Evolutionary conservation across 2,329 filamentous ascomycete genomes (phyloP).

Genomic region (Calonectria leucothoes): DNA sequence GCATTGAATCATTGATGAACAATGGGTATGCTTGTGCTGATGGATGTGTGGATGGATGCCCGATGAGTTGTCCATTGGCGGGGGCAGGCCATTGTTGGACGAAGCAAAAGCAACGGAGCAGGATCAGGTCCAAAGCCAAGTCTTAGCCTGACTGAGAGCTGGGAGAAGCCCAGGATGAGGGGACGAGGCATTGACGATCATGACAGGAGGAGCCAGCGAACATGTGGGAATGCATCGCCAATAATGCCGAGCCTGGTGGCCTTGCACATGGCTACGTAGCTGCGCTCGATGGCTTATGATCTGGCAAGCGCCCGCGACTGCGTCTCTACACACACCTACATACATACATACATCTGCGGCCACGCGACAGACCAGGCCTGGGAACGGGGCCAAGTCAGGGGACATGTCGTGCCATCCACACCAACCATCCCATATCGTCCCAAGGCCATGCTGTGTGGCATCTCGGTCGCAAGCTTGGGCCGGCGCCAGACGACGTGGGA

Average conservation of each 20-base stretch:
- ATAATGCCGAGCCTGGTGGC: not conserved
- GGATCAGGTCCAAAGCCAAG: conserved; percentile 1
- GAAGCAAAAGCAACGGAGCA: conserved; percentile 13
- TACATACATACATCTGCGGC: conserved; percentile 26
- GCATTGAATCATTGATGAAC: conserved; percentile 31
- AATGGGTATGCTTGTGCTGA: conserved; percentile 27
- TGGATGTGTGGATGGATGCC: conserved; percentile 16
- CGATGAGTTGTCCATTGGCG: conserved; percentile 32
- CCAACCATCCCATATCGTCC: conserved; percentile 35
- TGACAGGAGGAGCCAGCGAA: conserved; percentile 40
- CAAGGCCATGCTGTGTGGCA: conserved; percentile 38
- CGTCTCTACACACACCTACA: conserved; percentile 22
- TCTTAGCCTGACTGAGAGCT: conserved; percentile 18
- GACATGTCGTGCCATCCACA: conserved; percentile 33
- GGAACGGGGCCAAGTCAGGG: conserved; percentile 29
- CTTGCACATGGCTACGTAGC: not conserved
- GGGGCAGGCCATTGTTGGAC: conserved; percentile 16
- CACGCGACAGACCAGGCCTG: conserved; percentile 29
- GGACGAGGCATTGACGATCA: conserved; percentile 40
- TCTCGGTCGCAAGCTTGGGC: conserved; percentile 34
- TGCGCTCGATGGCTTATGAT: conserved; percentile 10
- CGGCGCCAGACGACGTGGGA: conserved; percentile 35
- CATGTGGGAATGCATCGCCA: conserved; percentile 35
- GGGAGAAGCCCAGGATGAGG: conserved; percentile 30
- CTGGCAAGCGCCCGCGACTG: conserved; percentile 32